Conservation (phyloP, 768 basidiomycete genomes). For the Collybia sp. region DNA sequence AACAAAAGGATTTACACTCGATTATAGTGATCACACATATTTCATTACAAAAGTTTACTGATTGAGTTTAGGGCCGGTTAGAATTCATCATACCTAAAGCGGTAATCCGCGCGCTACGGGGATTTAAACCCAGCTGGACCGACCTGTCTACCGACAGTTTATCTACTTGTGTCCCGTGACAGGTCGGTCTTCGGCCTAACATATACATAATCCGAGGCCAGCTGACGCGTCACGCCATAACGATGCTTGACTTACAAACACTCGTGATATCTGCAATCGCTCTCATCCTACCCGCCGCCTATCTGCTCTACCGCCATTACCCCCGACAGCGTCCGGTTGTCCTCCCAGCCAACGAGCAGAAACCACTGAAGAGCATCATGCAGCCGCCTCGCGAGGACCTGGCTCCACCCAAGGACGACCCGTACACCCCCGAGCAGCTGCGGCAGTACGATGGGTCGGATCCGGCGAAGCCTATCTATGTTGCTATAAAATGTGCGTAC, state of each 20-base stretch:
- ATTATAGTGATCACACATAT: no score
- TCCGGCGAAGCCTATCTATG: conserved; percentile 69
- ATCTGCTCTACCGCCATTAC: conserved; percentile 2
- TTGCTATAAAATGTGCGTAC: conserved; percentile 82
- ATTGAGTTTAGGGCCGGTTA: no score
- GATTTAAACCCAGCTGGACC: no score
- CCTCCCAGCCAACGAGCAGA: conserved; percentile 11
- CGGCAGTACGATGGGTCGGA: conserved; percentile 68
- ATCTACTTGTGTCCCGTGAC: no score
- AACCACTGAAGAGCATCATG: conserved; percentile 60
- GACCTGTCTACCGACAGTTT: no score
- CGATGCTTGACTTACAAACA: neutral
- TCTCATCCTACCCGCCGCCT: conserved; percentile 1
- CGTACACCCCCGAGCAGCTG: conserved; percentile 67
- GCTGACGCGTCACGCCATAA: neutral
- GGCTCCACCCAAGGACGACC: conserved; percentile 70
- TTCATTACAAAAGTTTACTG: no score
- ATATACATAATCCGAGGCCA: no score
- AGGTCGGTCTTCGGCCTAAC: no score
- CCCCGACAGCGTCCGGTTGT: neutral
- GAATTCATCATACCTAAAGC: no score
- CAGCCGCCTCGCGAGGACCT: conserved; percentile 59
- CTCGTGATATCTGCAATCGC: neutral
- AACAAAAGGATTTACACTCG: no score
- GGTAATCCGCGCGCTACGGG: no score